Percentiles rank a stretch among this genome's conserved stretches.
Conservation (phyloP, 2,329 filamentous ascomycete genomes). For the Colletotrichum orbiculare region DNA sequence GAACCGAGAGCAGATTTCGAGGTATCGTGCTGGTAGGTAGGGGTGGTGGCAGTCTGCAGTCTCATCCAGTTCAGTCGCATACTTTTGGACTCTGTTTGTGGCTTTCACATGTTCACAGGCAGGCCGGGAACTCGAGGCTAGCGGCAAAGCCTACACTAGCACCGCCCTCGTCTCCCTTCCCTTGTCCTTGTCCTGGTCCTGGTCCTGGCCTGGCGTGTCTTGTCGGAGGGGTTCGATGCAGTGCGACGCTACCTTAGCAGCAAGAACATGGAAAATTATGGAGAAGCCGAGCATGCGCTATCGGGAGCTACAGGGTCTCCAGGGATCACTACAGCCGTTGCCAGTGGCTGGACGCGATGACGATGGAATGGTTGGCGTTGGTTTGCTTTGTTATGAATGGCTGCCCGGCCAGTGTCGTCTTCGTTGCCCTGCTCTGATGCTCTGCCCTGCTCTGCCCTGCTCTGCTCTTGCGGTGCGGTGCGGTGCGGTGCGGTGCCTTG, state of each 20-base stretch:
- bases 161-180: conserved; percentile 25
- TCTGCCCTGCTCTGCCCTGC: too few species aligned
- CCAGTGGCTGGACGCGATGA: conserved; percentile 22
- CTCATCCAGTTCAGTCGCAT: not conserved
- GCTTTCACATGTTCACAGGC: conserved; percentile 37
- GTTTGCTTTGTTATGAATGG: conserved; percentile 18
- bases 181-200: conserved; percentile 19
- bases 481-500: too few species aligned
- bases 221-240: conserved; percentile 33
- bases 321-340: conserved; percentile 11
- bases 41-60: conserved; percentile 1
- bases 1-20: conserved; percentile 7
- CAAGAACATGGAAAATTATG: conserved; percentile 12
- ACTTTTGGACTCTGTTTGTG: conserved; percentile 17
- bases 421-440: not conserved
- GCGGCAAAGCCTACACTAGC: conserved; percentile 25
- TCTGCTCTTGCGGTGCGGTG: too few species aligned
- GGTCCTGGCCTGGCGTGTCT: not conserved
- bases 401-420: conserved; percentile 4
- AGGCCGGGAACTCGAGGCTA: conserved; percentile 15
- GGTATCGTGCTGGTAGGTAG: not conserved
- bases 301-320: conserved; percentile 30
- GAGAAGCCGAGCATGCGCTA: conserved; percentile 33
- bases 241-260: conserved; percentile 29
- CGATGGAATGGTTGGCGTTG: conserved; percentile 22